Evolutionary conservation across 164 flowering plant genomes (phyloP), one percentile per base, ranked within the genome.

Genomic region (Nymphaea colorata): DNA sequence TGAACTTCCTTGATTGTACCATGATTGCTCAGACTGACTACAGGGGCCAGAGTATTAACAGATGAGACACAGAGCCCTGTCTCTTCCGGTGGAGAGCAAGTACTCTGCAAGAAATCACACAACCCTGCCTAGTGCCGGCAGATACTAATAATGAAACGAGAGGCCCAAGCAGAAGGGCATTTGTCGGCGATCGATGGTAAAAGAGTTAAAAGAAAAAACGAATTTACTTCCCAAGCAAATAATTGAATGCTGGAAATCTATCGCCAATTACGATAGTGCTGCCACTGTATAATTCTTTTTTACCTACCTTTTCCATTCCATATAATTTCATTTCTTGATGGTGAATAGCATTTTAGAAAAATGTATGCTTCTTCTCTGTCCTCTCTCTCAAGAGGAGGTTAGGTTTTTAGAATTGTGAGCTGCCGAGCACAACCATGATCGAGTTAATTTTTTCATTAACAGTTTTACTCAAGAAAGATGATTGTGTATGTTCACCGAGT

Each of bases 1-100:
- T 78, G 86, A 83, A 89, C 82, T 87, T 89, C 81, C 81, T 89
- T 42, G 86, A 69, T 44, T 79, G 84, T 82, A 86, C 91, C 94
- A 88, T 87, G 67, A 64, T 72, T 42, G 57, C 57, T 47, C 57
- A 8, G 14, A 51, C 57, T 51, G 57, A 51, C 25, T 14, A 43
- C 62, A 44, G 41, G 57, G 64, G 57, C 57, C 57, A 51, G 57
- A 51, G 57, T 25, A 0, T 51, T 51, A 51, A 51, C 57, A 51
- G 14, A 51, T 51, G 57, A 51, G 12, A 8, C 57, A 8, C 12
- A 10, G 14, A 15, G 14, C 57, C 14, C 55, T 47, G 55, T 47
- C 55, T 51, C 57, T 51, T 51, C 57, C 14, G 12, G 14, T 10
- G 8, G 14, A 15, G 12, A 51, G 57, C 8, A 51, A 51, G 57